These are phyloP conservation scores for Verbena officinalis DNA, from an alignment of 257 asterid genomes.

Conservation along the genomic window DNA sequence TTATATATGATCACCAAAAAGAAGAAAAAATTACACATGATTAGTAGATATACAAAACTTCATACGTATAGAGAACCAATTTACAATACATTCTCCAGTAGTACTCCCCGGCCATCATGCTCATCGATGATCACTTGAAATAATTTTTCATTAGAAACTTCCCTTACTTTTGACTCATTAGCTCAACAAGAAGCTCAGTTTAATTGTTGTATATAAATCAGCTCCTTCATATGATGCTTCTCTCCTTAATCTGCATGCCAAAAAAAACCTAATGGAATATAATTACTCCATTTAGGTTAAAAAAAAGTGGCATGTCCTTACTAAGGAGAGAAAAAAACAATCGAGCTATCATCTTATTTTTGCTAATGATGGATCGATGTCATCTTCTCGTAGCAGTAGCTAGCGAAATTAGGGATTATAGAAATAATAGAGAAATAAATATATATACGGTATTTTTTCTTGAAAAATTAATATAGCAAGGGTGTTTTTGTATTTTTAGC, in stretches of 20 bases:
- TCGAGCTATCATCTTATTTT: conserved; percentile 28
- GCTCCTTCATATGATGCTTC: conserved; percentile 1
- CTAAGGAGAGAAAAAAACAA: conserved; percentile 31
- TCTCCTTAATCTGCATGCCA: conserved; percentile 29
- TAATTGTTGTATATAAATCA: conserved; percentile 20
- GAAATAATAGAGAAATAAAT: background rate
- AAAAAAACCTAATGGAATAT: conserved; percentile 32
- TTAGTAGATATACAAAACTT: background rate
- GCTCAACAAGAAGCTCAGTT: conserved; percentile 24
- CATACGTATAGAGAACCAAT: conserved; percentile 15
- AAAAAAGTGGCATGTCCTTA: conserved; percentile 27
- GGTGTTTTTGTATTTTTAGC: no score
- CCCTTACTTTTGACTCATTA: conserved; percentile 14
- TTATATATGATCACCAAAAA: background rate
- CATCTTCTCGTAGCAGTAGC: background rate
- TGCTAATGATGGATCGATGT: conserved; percentile 11
- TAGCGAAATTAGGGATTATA: background rate
- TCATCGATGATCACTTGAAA: conserved; percentile 1
- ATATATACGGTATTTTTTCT: background rate
- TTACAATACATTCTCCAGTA: conserved; percentile 12
- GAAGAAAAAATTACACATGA: background rate
- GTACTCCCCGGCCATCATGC: conserved; percentile 2
- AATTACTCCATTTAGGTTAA: conserved; percentile 37
- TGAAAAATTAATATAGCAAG: no score
- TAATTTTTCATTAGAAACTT: background rate